A percentile compares a stretch with the other conserved stretches of the same genome.
Evolutionary conservation across 441 rosid species (phyloP).

Genomic region (Lepidium campestre): DNA sequence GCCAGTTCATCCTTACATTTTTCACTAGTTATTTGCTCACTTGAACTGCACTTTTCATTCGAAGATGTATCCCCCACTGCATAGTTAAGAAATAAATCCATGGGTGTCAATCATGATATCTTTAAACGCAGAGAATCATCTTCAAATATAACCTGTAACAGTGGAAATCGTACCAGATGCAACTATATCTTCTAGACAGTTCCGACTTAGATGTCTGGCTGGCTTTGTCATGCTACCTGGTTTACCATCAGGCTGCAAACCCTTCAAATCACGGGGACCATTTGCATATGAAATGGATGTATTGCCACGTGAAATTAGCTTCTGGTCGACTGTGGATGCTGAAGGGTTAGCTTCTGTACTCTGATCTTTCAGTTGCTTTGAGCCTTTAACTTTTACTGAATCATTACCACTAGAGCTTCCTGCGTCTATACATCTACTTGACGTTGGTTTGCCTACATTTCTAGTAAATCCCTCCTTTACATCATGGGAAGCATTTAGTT

Average conservation of each 20-base stretch:
- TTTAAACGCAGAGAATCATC: background rate
- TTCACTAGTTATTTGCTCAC: slow-evolving; percentile 45
- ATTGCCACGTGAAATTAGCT: slow-evolving; percentile 53
- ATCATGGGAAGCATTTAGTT: slow-evolving; percentile 41
- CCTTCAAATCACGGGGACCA: slow-evolving; percentile 49
- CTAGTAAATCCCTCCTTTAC: slow-evolving; percentile 50
- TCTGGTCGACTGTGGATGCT: slow-evolving; percentile 44
- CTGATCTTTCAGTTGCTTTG: slow-evolving; percentile 57
- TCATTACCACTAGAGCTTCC: slow-evolving; percentile 45
- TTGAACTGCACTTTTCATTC: slow-evolving; percentile 32
- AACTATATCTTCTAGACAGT: slow-evolving; percentile 44
- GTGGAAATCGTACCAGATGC: slow-evolving; percentile 49
- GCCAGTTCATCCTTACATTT: slow-evolving; percentile 55
- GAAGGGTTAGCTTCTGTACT: slow-evolving; percentile 33
- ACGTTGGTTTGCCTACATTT: slow-evolving; percentile 59
- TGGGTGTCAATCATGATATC: slow-evolving; percentile 1
- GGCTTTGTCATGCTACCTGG: slow-evolving; percentile 42
- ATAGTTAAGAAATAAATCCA: slow-evolving; percentile 21
- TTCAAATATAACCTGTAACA: background rate
- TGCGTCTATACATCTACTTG: slow-evolving; percentile 51
- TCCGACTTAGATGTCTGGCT: slow-evolving; percentile 43
- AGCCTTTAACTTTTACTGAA: slow-evolving; percentile 48
- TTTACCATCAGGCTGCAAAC: slow-evolving; percentile 57
- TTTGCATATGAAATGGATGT: slow-evolving; percentile 34
- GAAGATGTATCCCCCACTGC: slow-evolving; percentile 49